phyloP scores from a whole-genome alignment of 2,329 filamentous ascomycete species.

The Penicillium sp. region DNA sequence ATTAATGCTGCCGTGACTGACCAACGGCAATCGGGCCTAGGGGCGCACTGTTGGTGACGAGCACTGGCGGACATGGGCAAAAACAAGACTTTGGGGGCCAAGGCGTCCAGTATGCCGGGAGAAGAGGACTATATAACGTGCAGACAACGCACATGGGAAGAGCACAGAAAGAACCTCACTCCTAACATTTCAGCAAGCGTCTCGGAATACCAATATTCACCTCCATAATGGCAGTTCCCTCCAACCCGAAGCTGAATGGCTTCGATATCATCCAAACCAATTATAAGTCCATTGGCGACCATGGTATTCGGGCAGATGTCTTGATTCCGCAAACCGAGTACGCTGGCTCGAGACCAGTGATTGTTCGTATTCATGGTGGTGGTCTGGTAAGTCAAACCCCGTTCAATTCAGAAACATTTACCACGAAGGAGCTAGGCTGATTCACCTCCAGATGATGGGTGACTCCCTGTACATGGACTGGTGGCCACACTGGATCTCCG shows the following conservation, averaged over 20 bases:
- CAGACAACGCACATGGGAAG: not conserved
- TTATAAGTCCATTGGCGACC: conserved; percentile 48
- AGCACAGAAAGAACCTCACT: not conserved
- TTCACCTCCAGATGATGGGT: conserved; percentile 33
- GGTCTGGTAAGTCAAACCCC: conserved; percentile 39
- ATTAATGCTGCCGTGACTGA: not conserved
- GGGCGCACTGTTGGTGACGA: not conserved
- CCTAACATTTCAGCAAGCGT: not conserved
- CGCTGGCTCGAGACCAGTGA: conserved; percentile 43
- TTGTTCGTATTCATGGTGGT: conserved; percentile 52
- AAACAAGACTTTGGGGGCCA: not conserved
- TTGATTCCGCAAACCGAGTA: conserved; percentile 45
- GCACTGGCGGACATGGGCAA: not conserved
- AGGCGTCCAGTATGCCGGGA: too few relatives aligned
- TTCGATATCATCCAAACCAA: conserved; percentile 46
- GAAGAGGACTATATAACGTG: not conserved
- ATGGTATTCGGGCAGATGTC: conserved; percentile 41
- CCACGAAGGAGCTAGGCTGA: conserved; percentile 5
- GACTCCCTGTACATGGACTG: conserved; percentile 35
- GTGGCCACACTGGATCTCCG: conserved; percentile 42
- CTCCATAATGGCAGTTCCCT: conserved; percentile 14
- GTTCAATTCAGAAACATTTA: not conserved
- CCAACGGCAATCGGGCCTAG: not conserved
- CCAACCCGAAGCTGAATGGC: conserved; percentile 33
- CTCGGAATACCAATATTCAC: not conserved